Conservation (phyloP, 768 basidiomycete species). For the Lactarius evosmus region DNA sequence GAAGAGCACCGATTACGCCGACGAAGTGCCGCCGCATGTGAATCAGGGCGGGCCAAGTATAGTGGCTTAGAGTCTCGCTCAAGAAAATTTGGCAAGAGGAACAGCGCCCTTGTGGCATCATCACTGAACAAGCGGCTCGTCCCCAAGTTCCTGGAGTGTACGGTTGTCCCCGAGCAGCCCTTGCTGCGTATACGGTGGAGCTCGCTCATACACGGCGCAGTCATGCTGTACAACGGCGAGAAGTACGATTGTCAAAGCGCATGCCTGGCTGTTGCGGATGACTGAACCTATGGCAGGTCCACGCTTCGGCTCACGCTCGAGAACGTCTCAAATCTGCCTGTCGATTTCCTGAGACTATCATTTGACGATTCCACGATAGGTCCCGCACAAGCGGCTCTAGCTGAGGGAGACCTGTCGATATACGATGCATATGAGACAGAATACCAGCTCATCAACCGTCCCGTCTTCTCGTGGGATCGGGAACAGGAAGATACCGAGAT, state of each 20-base stretch:
- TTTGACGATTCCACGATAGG: conserved; percentile 90
- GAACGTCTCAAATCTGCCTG: conserved; percentile 77
- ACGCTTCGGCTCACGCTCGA: conserved; percentile 83
- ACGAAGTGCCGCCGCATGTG: conserved; percentile 59
- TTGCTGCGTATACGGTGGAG: conserved; percentile 80
- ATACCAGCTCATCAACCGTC: conserved; percentile 68
- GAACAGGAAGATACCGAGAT: conserved; percentile 51
- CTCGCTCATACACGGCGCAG: conserved; percentile 87
- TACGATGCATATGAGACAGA: conserved; percentile 92
- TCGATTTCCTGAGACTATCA: conserved; percentile 81
- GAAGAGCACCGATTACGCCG: conserved; percentile 56
- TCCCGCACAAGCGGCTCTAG: conserved; percentile 69
- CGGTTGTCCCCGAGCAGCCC: conserved; percentile 85
- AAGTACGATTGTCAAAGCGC: conserved; percentile 45
- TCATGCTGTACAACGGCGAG: conserved; percentile 96
- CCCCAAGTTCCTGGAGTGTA: conserved; percentile 69
- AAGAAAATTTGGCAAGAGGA: conserved; percentile 48
- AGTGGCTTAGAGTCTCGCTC: conserved; percentile 68
- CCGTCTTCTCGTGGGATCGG: conserved; percentile 73
- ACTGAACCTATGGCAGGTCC: conserved; percentile 50
- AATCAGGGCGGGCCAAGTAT: conserved; percentile 69
- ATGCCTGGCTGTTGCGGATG: not conserved
- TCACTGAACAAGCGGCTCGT: conserved; percentile 32
- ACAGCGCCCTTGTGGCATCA: conserved; percentile 30
- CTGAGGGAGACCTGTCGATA: conserved; percentile 76